Evolutionary conservation across 352 stramenopile species (phyloP), one percentile per base, ranked within the genome.

Genomic region (Phytophthora fragariaefolia): DNA sequence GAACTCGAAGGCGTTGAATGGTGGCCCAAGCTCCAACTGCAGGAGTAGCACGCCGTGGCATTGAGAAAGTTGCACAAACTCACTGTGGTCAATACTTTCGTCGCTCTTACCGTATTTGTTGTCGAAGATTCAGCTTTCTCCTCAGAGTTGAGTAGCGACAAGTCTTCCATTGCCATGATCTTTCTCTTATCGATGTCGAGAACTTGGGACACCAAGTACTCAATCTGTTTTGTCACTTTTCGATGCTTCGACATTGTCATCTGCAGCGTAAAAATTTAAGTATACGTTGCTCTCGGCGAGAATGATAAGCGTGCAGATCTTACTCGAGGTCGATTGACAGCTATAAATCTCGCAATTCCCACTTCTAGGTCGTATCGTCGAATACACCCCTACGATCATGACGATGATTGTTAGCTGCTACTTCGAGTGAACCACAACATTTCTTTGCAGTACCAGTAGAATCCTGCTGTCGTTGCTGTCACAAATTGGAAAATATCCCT

Each of bases 401-500:
- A 52, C 1, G 56, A 42, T 32, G 6, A 53, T 38, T 13, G 23
- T 65, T 47, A 60, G 47, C 17, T 30, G 24, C 40, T 18, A 23
- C 27, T 17, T 47, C n/a, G n/a, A n/a, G 13, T 40, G 28, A n/a
- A 32, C 18, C 40, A 18, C 20, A 30, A 47, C 26, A 49, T 24
- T 42, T 36, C 24, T 13, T n/a, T 40, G 5, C 2, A 24, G 34
- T 54, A 93, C 85, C 52, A 92, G 76, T 24, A 94, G 55, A 5
- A 76, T 67, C 18, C 63, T 58, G 26, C 45, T 83, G 26, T 91
- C 77, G 8, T 69, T 27, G 38, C 82, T 77, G 34, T 93, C 81
- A 20, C 86, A 89, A 30, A 95, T 77, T 4, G 85, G 83, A 50
- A 95, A 93, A 42, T 93, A 92, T 20, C 92, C 81, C 32, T 93